Evolutionary conservation across 495 filamentous ascomycete species (phyloP).

Genomic region (Penicillium cinerascens): DNA sequence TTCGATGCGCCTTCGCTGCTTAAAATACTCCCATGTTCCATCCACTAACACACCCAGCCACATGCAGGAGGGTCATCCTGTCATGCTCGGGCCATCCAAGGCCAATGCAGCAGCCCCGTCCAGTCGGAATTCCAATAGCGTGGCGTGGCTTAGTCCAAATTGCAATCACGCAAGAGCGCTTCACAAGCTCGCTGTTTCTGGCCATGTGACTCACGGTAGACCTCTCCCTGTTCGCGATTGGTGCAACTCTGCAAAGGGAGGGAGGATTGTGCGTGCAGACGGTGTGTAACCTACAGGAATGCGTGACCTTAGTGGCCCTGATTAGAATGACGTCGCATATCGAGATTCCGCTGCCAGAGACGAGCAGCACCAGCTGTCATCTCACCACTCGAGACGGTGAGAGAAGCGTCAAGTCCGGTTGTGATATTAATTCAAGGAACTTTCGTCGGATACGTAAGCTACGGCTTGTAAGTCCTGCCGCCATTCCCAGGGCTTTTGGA

Average conservation of each 20-base stretch:
- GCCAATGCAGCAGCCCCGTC: slow-evolving; percentile 11
- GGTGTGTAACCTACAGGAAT: slow-evolving; percentile 6
- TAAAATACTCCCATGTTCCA: slow-evolving; percentile 13
- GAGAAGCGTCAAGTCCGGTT: not conserved
- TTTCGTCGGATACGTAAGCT: not conserved
- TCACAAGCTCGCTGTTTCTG: not conserved
- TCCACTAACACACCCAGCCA: slow-evolving; percentile 2
- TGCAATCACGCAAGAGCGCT: slow-evolving; percentile 2
- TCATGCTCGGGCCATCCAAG: slow-evolving; percentile 14
- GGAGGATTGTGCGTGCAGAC: slow-evolving; percentile 8
- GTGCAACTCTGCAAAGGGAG: slow-evolving; percentile 13
- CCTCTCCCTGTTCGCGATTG: slow-evolving; percentile 1
- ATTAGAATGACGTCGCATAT: slow-evolving; percentile 5
- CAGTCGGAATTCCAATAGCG: slow-evolving; percentile 3
- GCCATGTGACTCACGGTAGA: not conserved
- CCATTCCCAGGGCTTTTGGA: too few relatives aligned
- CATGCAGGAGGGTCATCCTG: slow-evolving; percentile 20
- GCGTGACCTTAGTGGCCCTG: slow-evolving; percentile 1
- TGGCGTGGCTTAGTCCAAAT: slow-evolving; percentile 13
- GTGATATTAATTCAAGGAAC: not conserved
- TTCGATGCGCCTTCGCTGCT: slow-evolving; percentile 43
- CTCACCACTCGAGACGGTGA: not conserved
- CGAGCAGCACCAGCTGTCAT: not conserved
- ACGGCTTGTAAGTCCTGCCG: not conserved
- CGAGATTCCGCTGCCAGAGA: not conserved